Base-by-base conservation (phyloP, 2,329 filamentous ascomycete genomes). In the Rasamsonia emersonii region DNA sequence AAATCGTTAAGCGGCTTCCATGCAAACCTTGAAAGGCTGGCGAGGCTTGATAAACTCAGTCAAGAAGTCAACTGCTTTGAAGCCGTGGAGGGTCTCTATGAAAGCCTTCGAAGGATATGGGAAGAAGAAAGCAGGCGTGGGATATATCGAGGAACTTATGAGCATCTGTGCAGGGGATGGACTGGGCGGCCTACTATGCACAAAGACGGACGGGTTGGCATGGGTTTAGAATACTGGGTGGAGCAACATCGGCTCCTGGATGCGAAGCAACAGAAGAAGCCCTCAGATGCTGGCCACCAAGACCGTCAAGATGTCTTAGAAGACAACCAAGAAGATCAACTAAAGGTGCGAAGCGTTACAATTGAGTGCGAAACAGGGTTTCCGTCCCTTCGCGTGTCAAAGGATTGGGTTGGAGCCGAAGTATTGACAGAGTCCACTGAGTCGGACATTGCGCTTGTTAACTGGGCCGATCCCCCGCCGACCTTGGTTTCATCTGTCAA, bases 51-150 rank as follows among this genome's bases (percentile, higher is more conserved):
- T 41, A 53, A 54, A 32, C 52, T 65, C 30, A 63, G 62, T 33
- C 51, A 59, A 30, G 57, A 64, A 24, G 54, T 63, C 8, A 65
- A 65, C 28, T 65, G 62, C 26, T 66, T 67, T 28, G 58, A 64
- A 43, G 61, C 62, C 8, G 44, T 65, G n/a, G 61, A 61, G 32
- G 59, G 56, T 10, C 49, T 67, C 4, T 58, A 61, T 33, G 50
- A 60, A 33, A 60, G 58, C 20, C 46, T 66, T 27, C 57, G 53
- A 41, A 56, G 56, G 20, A 46, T 66, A 23, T 67, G 62, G 62
- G 48, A 54, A 6, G 59, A 58, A 27, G 62, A 66, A 40, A 49
- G 43, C 28, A 54, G 54, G 23, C 47, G 42, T 7, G 41, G 43
- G 28, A 53, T 50, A 15, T 50, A 49, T 20, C 39, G 43, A 2